These are phyloP conservation scores for Bipolaris bicolor DNA, from an alignment of 2,329 filamentous ascomycete species.

Conservation along the genomic window DNA sequence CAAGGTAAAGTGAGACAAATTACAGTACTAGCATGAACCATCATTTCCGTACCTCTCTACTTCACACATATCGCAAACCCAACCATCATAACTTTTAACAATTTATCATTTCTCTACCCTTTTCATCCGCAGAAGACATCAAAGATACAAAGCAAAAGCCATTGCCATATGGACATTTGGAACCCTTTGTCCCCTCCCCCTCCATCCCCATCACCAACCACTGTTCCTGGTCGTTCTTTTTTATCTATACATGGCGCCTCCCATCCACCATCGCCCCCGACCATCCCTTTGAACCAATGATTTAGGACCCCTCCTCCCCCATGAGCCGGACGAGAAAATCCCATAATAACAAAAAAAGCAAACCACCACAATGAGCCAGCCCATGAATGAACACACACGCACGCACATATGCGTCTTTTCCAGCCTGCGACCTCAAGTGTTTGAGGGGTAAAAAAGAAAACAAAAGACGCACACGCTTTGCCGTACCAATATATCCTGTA, in stretches of 20 bases:
- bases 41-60: too few species aligned
- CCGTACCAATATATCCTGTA: conserved; percentile 17
- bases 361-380: conserved; percentile 20
- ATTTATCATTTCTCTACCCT: conserved; percentile 15
- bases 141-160: conserved; percentile 2
- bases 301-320: not conserved
- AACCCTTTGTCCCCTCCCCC: not conserved
- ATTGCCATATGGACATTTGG: not conserved
- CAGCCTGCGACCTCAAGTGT: conserved; percentile 10
- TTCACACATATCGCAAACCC: too few species aligned
- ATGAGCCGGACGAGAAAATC: not conserved
- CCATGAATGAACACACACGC: conserved; percentile 3
- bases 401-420: not conserved
- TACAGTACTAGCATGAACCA: too few species aligned
- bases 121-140: conserved; percentile 4
- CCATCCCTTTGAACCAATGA: conserved; percentile 3
- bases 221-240: not conserved
- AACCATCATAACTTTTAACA: conserved; percentile 1
- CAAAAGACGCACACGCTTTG: conserved; percentile 17
- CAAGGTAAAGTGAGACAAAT: too few species aligned
- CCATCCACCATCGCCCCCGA: not conserved
- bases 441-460: not conserved
- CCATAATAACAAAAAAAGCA: conserved; percentile 6
- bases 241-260: conserved; percentile 18
- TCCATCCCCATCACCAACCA: not conserved